A percentile compares a stretch with the other conserved stretches of the same genome.
phyloP scores from a whole-genome alignment of 306 rosid species.

The Pterocarpus santalinus region DNA sequence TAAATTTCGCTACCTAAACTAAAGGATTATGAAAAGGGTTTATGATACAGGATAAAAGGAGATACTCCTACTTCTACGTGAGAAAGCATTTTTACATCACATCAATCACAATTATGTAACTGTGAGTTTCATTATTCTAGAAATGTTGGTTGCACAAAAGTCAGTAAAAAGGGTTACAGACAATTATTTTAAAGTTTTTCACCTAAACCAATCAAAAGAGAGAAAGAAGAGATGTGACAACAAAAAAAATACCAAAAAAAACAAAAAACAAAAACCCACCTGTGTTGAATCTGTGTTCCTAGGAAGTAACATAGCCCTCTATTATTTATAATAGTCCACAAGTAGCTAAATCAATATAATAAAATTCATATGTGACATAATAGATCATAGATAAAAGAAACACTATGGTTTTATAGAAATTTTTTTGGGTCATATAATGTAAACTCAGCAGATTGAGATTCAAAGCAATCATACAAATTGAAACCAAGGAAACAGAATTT shows the following conservation, averaged over 20 bases:
- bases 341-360: conserved; percentile 10
- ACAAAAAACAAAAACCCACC: no score
- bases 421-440: conserved; percentile 2
- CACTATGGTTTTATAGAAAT: neutral
- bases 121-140: neutral
- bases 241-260: no score
- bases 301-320: neutral
- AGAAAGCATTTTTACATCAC: neutral
- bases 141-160: no score
- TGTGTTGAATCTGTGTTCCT: neutral
- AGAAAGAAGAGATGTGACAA: neutral
- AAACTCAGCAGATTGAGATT: conserved; percentile 16
- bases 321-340: neutral
- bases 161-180: no score
- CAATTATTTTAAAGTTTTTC: neutral
- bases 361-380: conserved; percentile 8
- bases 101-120: conserved; percentile 11
- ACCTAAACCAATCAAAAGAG: neutral
- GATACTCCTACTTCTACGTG: conserved; percentile 2
- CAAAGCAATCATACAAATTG: conserved; percentile 36
- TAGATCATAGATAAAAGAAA: neutral
- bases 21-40: neutral
- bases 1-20: neutral
- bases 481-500: conserved; percentile 41
- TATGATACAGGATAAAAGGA: neutral